Evolutionary conservation across 306 rosid species (phyloP).

Genomic region (Acmispon strigosus): DNA sequence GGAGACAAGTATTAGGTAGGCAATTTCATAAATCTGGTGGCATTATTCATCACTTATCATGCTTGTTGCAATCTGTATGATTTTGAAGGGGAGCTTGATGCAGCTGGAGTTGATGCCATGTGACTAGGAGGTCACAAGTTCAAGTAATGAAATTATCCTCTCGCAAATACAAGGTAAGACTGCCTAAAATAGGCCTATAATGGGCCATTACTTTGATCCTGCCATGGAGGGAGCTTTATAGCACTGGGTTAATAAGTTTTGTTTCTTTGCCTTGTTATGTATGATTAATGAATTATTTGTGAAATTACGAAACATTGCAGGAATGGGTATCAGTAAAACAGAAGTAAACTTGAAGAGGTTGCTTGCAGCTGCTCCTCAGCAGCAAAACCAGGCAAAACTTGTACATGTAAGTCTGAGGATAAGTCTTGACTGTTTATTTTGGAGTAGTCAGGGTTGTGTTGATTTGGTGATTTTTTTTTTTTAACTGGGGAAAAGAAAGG

Average conservation of each 20-base stretch:
- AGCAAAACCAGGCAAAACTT: conserved; percentile 79
- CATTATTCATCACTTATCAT: too few species aligned
- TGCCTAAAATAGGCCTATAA: too few species aligned
- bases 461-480: conserved; percentile 3
- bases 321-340: conserved; percentile 73
- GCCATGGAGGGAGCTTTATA: too few species aligned
- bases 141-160: too few species aligned
- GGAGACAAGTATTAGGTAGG: too few species aligned
- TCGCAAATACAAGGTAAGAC: too few species aligned
- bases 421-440: background rate
- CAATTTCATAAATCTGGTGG: too few species aligned
- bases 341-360: conserved; percentile 87
- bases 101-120: too few species aligned
- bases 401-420: conserved; percentile 54
- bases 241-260: background rate
- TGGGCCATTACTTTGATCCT: too few species aligned
- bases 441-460: background rate
- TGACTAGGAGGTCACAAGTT: too few species aligned
- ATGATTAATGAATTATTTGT: background rate
- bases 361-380: conserved; percentile 83
- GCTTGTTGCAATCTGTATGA: too few species aligned
- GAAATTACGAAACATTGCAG: conserved; percentile 17
- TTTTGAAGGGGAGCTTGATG: too few species aligned
- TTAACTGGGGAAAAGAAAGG: background rate
- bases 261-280: background rate